A percentile compares a stretch with the other conserved stretches of the same genome.
Evolutionary conservation across 306 rosid species (phyloP).

Genomic region (Castanea mollissima): DNA sequence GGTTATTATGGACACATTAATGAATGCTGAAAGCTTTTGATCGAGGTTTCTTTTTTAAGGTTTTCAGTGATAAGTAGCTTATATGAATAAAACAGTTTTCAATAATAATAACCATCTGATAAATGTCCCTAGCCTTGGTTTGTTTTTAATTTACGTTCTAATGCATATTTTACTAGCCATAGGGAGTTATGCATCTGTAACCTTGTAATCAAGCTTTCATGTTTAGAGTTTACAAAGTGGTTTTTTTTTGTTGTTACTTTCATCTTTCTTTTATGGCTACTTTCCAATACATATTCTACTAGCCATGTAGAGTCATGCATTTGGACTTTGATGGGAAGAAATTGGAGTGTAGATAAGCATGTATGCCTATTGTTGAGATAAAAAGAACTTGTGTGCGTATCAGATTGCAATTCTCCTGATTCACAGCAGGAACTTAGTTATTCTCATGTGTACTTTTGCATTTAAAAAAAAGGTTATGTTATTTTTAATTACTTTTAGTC

Average conservation of each 20-base stretch:
- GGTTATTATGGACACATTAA: constrained; percentile 10
- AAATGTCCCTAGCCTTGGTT: constrained; percentile 11
- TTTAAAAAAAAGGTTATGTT: constrained; percentile 3
- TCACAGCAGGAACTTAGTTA: background rate
- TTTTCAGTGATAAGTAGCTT: background rate
- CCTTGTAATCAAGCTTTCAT: background rate
- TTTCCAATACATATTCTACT: background rate
- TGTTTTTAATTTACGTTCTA: constrained; percentile 6
- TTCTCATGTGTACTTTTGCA: constrained; percentile 14
- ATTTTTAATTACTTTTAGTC: constrained; percentile 9
- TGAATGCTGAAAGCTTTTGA: background rate
- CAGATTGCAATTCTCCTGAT: background rate
- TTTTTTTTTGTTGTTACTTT: background rate
- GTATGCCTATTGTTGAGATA: background rate
- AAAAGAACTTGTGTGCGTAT: background rate
- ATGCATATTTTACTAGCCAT: background rate
- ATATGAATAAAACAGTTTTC: background rate
- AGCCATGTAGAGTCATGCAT: background rate
- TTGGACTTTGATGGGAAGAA: background rate
- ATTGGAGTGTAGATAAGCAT: background rate
- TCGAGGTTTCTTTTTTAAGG: background rate
- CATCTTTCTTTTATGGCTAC: background rate
- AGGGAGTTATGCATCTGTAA: background rate
- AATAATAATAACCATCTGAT: background rate
- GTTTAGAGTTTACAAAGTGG: background rate